A percentile compares a stretch with the other conserved stretches of the same genome.
These are phyloP conservation scores for Apophysomyces trapeziformis DNA, from an alignment of 371 early-diverging fungal genomes.

Conservation along the genomic window DNA sequence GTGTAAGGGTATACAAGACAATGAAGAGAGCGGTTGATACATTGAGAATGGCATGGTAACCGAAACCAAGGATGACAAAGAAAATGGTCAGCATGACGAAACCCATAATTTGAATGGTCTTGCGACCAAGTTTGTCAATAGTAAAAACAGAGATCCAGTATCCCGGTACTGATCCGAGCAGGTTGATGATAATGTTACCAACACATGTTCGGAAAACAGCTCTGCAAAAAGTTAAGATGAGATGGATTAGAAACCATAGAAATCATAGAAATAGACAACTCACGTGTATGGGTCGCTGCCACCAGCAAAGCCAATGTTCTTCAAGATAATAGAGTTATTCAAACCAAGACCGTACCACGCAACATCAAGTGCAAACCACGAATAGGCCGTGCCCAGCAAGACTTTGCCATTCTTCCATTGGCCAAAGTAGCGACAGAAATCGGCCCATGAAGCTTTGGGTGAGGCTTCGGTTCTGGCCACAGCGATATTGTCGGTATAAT, in stretches of 20 bases:
- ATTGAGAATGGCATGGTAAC: constrained; percentile 45
- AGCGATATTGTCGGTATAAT: constrained; percentile 37
- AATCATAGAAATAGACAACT: background rate
- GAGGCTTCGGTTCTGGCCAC: constrained; percentile 25
- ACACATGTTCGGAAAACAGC: constrained; percentile 59
- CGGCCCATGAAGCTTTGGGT: constrained; percentile 29
- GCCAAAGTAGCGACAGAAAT: constrained; percentile 58
- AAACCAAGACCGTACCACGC: constrained; percentile 81
- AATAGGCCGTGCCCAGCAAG: constrained; percentile 53
- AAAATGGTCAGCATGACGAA: constrained; percentile 43
- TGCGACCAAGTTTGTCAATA: constrained; percentile 80
- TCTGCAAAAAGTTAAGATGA: constrained; percentile 44
- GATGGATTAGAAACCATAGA: constrained; percentile 24
- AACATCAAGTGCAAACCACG: constrained; percentile 75
- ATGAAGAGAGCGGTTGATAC: constrained; percentile 64
- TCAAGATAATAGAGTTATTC: constrained; percentile 63
- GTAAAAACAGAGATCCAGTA: constrained; percentile 74
- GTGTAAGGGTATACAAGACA: constrained; percentile 49
- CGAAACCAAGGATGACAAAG: constrained; percentile 42
- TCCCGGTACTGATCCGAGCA: constrained; percentile 70
- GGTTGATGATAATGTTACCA: constrained; percentile 68
- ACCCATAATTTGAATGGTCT: constrained; percentile 77
- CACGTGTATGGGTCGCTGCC: constrained; percentile 45
- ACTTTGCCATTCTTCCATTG: constrained; percentile 52
- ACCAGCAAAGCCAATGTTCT: constrained; percentile 57